Evolutionary conservation across 306 rosid species (phyloP), one percentile per base, ranked within the genome.

Genomic region (Prosopis cineraria): DNA sequence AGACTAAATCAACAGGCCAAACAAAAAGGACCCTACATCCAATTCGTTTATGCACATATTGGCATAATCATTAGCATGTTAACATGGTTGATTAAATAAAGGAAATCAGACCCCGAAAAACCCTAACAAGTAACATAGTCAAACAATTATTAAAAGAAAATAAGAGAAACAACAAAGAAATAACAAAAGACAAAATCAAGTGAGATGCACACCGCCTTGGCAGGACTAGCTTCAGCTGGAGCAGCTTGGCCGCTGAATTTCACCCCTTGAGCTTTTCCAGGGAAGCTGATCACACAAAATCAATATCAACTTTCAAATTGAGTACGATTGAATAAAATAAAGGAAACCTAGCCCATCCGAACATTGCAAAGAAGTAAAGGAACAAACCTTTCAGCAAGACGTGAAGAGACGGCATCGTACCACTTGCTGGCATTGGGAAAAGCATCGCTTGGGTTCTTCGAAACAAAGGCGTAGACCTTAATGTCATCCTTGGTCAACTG

Each of bases 181-280:
- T 17, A 44, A 20, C 75, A 75, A 33, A 53, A 68, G 3, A 29
- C 25, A 8, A 43, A 60, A 40, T 20, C 45, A 52, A 80, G 37
- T 5, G 2, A 59, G 41, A 50, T 7, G 19, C 78, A 62, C 68
- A 88, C 88, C 78, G 70, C 69, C 74, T 85, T 80, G 52, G 78
- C 86, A 63, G 96, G 85, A 80, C 89, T 85, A 77, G 75, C 82
- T 60, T 78, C 56, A n/a, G 79, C 85, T 56, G 94, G 84, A 80
- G 90, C 86, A 80, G 73, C 82, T 56, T 78, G 74, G 62, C 87
- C 84, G 29, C 90, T 37, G 31, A 88, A 76, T 74, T 77, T 78
- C 7, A 93, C 95, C 3, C 98, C 98, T 68, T 75, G 86, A 78
- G 92, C 91, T 17, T 80, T 85, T 6, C 98, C 98, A 39, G 97